phyloP scores from a whole-genome alignment of 2,329 filamentous ascomycete genomes.

The Knoxdaviesia capensis region DNA sequence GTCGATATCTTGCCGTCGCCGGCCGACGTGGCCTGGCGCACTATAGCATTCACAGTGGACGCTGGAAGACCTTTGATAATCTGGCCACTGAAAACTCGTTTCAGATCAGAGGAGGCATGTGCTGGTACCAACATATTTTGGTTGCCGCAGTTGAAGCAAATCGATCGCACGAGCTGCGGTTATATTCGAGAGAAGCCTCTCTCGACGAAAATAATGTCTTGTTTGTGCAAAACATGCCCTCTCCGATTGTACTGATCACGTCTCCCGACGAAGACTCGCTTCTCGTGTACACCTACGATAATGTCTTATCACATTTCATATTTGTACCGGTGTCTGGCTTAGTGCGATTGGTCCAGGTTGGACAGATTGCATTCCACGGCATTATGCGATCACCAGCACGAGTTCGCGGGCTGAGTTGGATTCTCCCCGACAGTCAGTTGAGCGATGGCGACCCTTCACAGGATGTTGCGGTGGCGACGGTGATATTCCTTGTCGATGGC shows the following conservation, averaged over 20 bases:
- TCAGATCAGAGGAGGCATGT: slow-evolving; percentile 86
- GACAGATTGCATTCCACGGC: slow-evolving; percentile 91
- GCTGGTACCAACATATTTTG: slow-evolving; percentile 92
- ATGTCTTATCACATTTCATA: slow-evolving; percentile 85
- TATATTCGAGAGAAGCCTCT: slow-evolving; percentile 73
- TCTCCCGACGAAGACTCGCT: slow-evolving; percentile 85
- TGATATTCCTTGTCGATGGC: slow-evolving; percentile 90
- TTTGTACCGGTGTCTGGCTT: slow-evolving; percentile 52
- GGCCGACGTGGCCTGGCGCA: slow-evolving; percentile 80
- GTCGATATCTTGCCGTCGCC: slow-evolving; percentile 90
- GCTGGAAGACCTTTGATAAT: slow-evolving; percentile 89
- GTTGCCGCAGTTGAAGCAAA: slow-evolving; percentile 84
- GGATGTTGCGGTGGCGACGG: slow-evolving; percentile 82
- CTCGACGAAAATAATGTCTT: slow-evolving; percentile 56
- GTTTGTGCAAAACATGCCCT: slow-evolving; percentile 57
- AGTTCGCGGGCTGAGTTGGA: slow-evolving; percentile 87
- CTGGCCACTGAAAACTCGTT: slow-evolving; percentile 73
- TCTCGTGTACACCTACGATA: slow-evolving; percentile 92
- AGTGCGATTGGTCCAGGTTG: slow-evolving; percentile 73
- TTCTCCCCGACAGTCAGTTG: slow-evolving; percentile 77
- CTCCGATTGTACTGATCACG: slow-evolving; percentile 77
- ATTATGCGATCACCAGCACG: slow-evolving; percentile 86
- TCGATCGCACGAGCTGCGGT: slow-evolving; percentile 64
- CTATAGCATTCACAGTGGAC: slow-evolving; percentile 82
- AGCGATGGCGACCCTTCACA: slow-evolving; percentile 84